A percentile compares a stretch with the other conserved stretches of the same genome.
phyloP scores from a whole-genome alignment of 1,284 basidiomycete species.

The Ganoderma boninense region DNA sequence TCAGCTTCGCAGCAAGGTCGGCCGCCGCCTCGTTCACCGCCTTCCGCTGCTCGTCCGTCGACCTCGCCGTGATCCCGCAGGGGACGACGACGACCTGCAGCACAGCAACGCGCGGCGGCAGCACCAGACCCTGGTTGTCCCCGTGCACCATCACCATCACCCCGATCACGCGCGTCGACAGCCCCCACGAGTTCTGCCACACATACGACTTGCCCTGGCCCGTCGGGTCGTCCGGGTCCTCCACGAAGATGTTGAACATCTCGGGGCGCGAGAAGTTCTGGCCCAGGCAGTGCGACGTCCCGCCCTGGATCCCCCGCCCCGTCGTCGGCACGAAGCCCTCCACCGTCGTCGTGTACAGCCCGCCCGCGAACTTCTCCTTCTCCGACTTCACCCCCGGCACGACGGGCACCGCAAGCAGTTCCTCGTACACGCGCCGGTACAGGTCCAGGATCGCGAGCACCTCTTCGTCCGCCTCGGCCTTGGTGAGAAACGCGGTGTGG shows the following conservation, averaged over 20 bases:
- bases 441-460: slow-evolving; percentile 95
- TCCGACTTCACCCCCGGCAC: slow-evolving; percentile 97
- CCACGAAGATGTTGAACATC: slow-evolving; percentile 99
- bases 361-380: slow-evolving; percentile 99
- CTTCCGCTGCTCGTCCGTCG: slow-evolving; percentile 74
- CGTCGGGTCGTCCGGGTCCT: slow-evolving; percentile 84
- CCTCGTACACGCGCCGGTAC: slow-evolving; percentile 96
- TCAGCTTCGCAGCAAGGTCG: slow-evolving; percentile 75
- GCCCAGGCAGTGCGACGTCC: slow-evolving; percentile 97
- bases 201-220: slow-evolving; percentile 82
- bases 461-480: slow-evolving; percentile 90
- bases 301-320: slow-evolving; percentile 97
- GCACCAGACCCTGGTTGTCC: slow-evolving; percentile 96
- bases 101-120: slow-evolving; percentile 94
- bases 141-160: slow-evolving; percentile 99
- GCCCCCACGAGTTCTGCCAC: slow-evolving; percentile 99
- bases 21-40: slow-evolving; percentile 84
- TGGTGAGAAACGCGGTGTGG: slow-evolving; percentile 94
- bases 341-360: slow-evolving; percentile 97
- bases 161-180: slow-evolving; percentile 96
- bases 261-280: slow-evolving; percentile 96
- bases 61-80: slow-evolving; percentile 89
- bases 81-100: slow-evolving; percentile 94
- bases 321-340: slow-evolving; percentile 99
- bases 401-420: slow-evolving; percentile 97